A percentile compares a stretch with the other conserved stretches of the same genome.
Conservation (phyloP, 305 asterid genomes). For the Plantago lanceolata region DNA sequence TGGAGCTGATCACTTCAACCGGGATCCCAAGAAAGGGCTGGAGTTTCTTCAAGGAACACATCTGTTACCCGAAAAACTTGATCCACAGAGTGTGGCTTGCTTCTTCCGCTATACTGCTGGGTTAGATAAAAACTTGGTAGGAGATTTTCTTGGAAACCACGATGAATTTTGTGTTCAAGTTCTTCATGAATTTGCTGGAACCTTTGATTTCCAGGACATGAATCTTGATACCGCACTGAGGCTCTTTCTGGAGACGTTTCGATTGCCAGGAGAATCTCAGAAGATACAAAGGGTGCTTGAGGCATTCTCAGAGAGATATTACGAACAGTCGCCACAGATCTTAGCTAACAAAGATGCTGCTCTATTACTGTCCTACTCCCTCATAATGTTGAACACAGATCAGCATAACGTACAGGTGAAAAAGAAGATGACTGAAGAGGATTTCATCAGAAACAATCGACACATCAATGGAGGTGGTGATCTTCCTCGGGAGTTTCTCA, state of each 20-base stretch:
- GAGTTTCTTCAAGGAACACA: slow-evolving; percentile 98
- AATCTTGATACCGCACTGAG: slow-evolving; percentile 87
- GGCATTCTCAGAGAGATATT: slow-evolving; percentile 95
- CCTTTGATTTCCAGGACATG: slow-evolving; percentile 97
- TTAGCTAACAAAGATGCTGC: slow-evolving; percentile 96
- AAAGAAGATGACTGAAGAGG: slow-evolving; percentile 98
- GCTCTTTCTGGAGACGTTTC: slow-evolving; percentile 89
- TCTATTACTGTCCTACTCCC: slow-evolving; percentile 79
- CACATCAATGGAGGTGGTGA: slow-evolving; percentile 89
- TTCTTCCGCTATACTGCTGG: slow-evolving; percentile 97
- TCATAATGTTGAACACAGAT: slow-evolving; percentile 89
- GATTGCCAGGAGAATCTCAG: slow-evolving; percentile 97
- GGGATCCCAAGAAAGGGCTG: slow-evolving; percentile 96
- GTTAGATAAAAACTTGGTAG: slow-evolving; percentile 91
- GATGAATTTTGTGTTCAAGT: slow-evolving; percentile 92
- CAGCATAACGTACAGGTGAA: slow-evolving; percentile 93
- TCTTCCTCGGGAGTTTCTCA: slow-evolving; percentile 83
- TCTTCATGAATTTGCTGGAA: slow-evolving; percentile 87
- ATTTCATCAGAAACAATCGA: slow-evolving; percentile 84
- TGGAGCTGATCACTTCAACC: slow-evolving; percentile 97
- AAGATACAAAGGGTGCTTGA: slow-evolving; percentile 96
- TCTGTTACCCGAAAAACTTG: slow-evolving; percentile 94
- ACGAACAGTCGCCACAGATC: slow-evolving; percentile 83
- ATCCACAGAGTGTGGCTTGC: slow-evolving; percentile 99
- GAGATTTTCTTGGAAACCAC: slow-evolving; percentile 94